These are phyloP conservation scores for Salix dunnii DNA, from an alignment of 345 rosid species.

Conservation along the genomic window DNA sequence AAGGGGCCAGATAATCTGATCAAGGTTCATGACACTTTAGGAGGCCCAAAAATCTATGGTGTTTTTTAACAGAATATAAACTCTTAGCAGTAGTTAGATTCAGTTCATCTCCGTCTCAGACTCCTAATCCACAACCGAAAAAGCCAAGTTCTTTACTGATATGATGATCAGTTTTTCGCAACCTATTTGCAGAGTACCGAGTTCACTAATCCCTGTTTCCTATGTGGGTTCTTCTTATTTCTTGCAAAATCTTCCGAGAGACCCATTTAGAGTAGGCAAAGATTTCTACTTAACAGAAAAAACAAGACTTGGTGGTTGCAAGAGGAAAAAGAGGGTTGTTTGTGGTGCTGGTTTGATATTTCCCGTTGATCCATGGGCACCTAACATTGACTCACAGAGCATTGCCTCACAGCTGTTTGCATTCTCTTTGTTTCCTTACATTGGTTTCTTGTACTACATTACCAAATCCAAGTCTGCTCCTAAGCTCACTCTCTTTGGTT, in stretches of 20 bases:
- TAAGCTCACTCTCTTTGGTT: constrained; percentile 80
- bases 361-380: constrained; percentile 91
- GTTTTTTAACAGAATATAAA: too few relatives aligned
- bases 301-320: constrained; percentile 4
- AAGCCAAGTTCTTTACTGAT: neutral
- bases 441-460: constrained; percentile 87
- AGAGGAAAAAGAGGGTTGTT: constrained; percentile 30
- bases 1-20: too few relatives aligned
- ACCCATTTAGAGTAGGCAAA: constrained; percentile 12
- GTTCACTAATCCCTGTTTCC: constrained; percentile 12
- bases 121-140: neutral
- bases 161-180: constrained; percentile 25
- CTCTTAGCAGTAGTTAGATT: neutral
- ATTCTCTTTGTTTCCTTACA: constrained; percentile 71
- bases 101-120: neutral
- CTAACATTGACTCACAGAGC: constrained; percentile 70
- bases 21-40: too few relatives aligned
- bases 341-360: constrained; percentile 45
- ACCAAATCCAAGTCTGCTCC: constrained; percentile 83
- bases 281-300: constrained; percentile 13
- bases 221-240: constrained; percentile 19
- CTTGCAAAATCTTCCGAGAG: constrained; percentile 10
- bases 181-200: constrained; percentile 14
- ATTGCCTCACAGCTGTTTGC: constrained; percentile 82
- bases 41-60: too few relatives aligned